Conservation (phyloP, 2,329 filamentous ascomycete species). For the Nemania sp. region DNA sequence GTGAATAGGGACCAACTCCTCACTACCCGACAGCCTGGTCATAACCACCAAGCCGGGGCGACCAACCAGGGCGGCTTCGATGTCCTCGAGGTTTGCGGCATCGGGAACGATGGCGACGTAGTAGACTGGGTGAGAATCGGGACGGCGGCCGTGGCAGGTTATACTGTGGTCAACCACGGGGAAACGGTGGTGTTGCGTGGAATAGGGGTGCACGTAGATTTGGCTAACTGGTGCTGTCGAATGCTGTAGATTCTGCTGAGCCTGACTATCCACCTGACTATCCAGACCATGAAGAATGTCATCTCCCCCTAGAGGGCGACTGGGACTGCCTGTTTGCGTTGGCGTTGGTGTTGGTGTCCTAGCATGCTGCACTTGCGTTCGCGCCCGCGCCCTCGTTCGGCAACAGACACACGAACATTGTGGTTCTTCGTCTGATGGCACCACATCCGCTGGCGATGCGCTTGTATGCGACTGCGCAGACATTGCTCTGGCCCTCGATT, state of each 20-base stretch:
- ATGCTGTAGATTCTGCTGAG: not conserved
- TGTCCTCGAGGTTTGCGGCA: conserved; percentile 36
- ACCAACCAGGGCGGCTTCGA: conserved; percentile 39
- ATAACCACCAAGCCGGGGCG: conserved; percentile 32
- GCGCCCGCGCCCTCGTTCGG: too few species aligned
- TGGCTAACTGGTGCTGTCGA: not conserved
- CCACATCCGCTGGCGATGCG: not conserved
- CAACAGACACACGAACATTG: not conserved
- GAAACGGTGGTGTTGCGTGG: conserved; percentile 42
- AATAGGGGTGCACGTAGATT: conserved; percentile 45
- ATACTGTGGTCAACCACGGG: conserved; percentile 47
- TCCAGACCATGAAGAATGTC: too few species aligned
- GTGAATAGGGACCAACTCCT: conserved; percentile 31
- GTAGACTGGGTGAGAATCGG: conserved; percentile 34
- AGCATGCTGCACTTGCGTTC: too few species aligned
- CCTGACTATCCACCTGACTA: not conserved
- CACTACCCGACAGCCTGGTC: conserved; percentile 34
- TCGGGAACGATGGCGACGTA: conserved; percentile 42
- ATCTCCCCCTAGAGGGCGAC: too few species aligned
- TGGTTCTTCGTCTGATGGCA: not conserved
- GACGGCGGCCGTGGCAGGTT: conserved; percentile 7
- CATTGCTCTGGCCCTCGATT: conserved; percentile 8
- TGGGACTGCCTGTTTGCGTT: not conserved
- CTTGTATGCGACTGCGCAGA: not conserved
- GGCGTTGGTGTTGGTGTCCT: too few species aligned